Evolutionary conservation across 1,284 basidiomycete genomes (phyloP).

Genomic region (Sanghuangporus weigelae): DNA sequence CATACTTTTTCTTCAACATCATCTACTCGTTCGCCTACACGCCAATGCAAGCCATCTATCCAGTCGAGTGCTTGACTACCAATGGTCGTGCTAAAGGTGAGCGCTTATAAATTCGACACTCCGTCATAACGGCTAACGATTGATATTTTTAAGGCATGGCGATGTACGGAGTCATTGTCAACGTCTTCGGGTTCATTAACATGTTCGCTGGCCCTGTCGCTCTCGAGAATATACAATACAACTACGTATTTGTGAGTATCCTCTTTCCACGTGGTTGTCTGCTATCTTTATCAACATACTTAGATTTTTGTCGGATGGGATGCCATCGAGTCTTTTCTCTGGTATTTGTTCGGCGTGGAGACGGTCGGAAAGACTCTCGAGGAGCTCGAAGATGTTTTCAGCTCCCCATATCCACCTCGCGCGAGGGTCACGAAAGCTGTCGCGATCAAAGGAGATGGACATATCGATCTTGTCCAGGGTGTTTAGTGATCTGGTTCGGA

Average conservation of each 20-base stretch:
- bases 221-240: conserved; percentile 38
- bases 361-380: conserved; percentile 29
- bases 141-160: conserved; percentile 8
- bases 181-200: conserved; percentile 46
- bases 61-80: conserved; percentile 50
- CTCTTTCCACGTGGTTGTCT: background rate
- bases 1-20: conserved; percentile 45
- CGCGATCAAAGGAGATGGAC: conserved; percentile 20
- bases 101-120: conserved; percentile 39
- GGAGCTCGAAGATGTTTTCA: conserved; percentile 33
- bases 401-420: conserved; percentile 30
- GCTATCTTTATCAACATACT: conserved; percentile 17
- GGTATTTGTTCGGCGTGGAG: conserved; percentile 31
- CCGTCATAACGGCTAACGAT: background rate
- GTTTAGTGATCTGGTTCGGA: background rate
- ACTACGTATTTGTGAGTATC: conserved; percentile 20
- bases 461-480: conserved; percentile 12
- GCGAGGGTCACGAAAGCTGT: conserved; percentile 26
- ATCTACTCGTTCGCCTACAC: conserved; percentile 46
- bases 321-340: conserved; percentile 27
- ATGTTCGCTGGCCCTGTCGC: conserved; percentile 45
- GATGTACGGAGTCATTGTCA: conserved; percentile 36
- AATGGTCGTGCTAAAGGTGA: conserved; percentile 52
- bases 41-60: conserved; percentile 51
- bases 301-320: conserved; percentile 31